Conservation (phyloP, 2,329 filamentous ascomycete species). For the Colletotrichum sp. region DNA sequence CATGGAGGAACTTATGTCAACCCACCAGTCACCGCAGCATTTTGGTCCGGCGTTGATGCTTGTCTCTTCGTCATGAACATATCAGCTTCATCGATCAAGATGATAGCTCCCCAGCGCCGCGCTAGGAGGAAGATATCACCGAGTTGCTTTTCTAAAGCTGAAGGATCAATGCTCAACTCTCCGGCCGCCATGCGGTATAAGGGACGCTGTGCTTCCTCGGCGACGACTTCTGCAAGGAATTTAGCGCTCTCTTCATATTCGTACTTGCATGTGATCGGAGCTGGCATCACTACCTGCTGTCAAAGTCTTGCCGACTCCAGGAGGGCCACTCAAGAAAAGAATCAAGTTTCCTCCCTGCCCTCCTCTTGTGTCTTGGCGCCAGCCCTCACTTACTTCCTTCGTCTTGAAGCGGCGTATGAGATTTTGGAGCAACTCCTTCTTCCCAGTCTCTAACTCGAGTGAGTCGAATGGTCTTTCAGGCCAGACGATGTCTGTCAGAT, state of each 20-base stretch:
- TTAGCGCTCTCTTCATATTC: background rate
- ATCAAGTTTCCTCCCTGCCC: background rate
- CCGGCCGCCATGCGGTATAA: background rate
- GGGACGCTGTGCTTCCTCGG: background rate
- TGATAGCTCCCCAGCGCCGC: background rate
- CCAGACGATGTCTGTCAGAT: background rate
- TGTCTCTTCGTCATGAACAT: background rate
- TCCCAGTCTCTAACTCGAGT: background rate
- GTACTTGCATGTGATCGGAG: background rate
- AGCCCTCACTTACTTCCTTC: background rate
- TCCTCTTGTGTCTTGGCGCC: rapidly evolving
- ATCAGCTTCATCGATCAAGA: background rate
- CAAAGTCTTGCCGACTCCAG: background rate
- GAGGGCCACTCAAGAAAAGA: background rate
- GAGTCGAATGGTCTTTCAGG: background rate
- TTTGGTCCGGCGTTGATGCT: rapidly evolving
- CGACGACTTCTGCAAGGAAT: background rate
- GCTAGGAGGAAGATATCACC: rapidly evolving
- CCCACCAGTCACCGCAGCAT: rapidly evolving
- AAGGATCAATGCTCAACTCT: background rate
- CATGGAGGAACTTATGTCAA: rapidly evolving
- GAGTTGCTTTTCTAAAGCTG: rapidly evolving
- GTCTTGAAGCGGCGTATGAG: background rate
- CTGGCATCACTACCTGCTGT: background rate
- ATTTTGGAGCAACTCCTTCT: background rate